Percentiles rank a stretch among this genome's conserved stretches.
Evolutionary conservation across 257 asterid species (phyloP).

Genomic region (Primulina huaijiensis): DNA sequence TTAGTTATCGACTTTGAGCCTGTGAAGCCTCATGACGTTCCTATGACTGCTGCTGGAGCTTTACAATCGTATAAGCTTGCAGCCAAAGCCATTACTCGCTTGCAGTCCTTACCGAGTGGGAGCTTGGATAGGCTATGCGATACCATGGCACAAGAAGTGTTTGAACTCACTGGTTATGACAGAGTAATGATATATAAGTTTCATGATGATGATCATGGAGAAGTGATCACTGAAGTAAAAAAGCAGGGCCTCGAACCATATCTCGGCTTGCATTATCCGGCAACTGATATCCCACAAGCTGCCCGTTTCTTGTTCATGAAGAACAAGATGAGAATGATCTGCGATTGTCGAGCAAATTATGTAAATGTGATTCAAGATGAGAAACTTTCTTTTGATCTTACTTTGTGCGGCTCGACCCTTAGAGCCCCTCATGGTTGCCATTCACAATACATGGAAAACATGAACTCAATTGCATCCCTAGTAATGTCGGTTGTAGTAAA

Average conservation of each 20-base stretch:
- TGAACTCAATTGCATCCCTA: conserved; percentile 86
- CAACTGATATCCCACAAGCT: conserved; percentile 97
- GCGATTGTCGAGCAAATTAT: conserved; percentile 77
- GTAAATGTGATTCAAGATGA: conserved; percentile 76
- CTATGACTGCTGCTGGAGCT: conserved; percentile 99
- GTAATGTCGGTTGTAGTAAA: conserved; percentile 93
- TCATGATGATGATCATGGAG: conserved; percentile 98
- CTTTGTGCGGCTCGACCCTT: conserved; percentile 85
- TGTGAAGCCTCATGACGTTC: conserved; percentile 91
- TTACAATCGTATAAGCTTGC: conserved; percentile 93
- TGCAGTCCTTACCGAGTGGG: conserved; percentile 92
- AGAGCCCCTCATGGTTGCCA: conserved; percentile 96
- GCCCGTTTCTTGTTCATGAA: conserved; percentile 92
- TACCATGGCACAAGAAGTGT: conserved; percentile 86
- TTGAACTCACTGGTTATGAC: conserved; percentile 93
- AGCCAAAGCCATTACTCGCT: conserved; percentile 81
- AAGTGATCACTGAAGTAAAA: conserved; percentile 76
- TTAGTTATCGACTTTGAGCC: conserved; percentile 92
- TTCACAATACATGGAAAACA: conserved; percentile 88
- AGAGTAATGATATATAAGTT: conserved; percentile 88
- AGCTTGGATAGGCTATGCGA: conserved; percentile 82
- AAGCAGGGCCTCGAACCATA: conserved; percentile 93
- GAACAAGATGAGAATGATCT: conserved; percentile 93
- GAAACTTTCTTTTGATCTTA: conserved; percentile 74
- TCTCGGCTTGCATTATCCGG: conserved; percentile 87